phyloP scores from a whole-genome alignment of 345 rosid genomes.

The Anastatica hierochuntica region DNA sequence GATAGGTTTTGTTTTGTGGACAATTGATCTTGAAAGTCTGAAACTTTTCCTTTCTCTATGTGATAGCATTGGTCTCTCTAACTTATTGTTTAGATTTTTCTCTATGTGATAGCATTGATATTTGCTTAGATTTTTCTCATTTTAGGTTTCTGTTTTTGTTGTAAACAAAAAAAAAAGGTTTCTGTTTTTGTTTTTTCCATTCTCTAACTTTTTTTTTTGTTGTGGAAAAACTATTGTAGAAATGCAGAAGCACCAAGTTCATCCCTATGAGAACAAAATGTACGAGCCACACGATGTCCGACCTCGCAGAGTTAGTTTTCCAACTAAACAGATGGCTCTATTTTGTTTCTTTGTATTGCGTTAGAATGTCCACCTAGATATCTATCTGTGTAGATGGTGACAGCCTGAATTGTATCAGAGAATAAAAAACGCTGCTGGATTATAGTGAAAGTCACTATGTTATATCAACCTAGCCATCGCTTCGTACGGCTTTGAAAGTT shows the following conservation, averaged over 20 bases:
- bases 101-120: neutral
- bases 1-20: too few species aligned
- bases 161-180: too few species aligned
- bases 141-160: neutral
- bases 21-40: too few species aligned
- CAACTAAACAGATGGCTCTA: constrained; percentile 17
- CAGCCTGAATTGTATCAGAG: neutral
- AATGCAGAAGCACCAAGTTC: constrained; percentile 39
- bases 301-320: constrained; percentile 58
- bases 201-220: constrained; percentile 1
- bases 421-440: neutral
- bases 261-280: constrained; percentile 52
- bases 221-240: constrained; percentile 32
- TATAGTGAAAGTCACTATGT: too few species aligned
- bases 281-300: constrained; percentile 46
- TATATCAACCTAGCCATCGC: too few species aligned
- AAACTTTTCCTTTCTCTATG: too few species aligned
- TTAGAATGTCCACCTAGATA: neutral
- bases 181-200: neutral
- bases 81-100: too few species aligned
- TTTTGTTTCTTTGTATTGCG: constrained; percentile 3
- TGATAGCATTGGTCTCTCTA: too few species aligned
- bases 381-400: neutral
- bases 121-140: neutral
- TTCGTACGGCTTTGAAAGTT: too few species aligned